phyloP scores from a whole-genome alignment of 2,329 filamentous ascomycete genomes.

The Shiraia sp. region DNA sequence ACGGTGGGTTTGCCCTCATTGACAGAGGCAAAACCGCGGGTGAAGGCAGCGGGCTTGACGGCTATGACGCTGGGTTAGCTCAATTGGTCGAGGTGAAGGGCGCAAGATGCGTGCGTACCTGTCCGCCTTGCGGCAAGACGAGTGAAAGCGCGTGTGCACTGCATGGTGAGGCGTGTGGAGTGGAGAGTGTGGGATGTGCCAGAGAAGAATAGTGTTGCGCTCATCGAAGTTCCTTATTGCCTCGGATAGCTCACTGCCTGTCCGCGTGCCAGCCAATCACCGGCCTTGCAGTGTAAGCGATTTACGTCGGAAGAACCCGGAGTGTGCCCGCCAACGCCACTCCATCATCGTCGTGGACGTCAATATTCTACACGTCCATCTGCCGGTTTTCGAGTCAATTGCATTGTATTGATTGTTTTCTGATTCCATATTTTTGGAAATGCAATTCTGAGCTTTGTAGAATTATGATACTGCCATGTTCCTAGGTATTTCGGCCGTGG shows the following conservation, averaged over 20 bases:
- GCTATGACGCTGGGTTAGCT: conserved; percentile 33
- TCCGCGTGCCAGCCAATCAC: conserved; percentile 7
- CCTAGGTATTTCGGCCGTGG: no score
- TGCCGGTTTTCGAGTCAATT: no score
- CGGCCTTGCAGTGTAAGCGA: conserved; percentile 7
- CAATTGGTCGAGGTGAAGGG: conserved; percentile 18
- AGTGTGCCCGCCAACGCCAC: conserved; percentile 7
- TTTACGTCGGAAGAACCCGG: conserved; percentile 10
- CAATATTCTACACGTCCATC: conserved; percentile 15
- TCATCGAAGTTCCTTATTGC: conserved; percentile 22
- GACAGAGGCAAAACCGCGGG: conserved; percentile 45
- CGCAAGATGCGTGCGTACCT: conserved; percentile 27
- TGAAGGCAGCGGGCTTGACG: conserved; percentile 42
- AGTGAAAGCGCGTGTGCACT: conserved; percentile 42
- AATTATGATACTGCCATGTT: no score
- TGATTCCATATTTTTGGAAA: no score
- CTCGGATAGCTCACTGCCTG: neutral
- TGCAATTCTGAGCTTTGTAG: no score
- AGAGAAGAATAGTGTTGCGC: conserved; percentile 22
- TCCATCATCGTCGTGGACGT: conserved; percentile 15
- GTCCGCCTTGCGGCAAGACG: conserved; percentile 44
- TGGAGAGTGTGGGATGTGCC: conserved; percentile 30
- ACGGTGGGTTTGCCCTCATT: conserved; percentile 50
- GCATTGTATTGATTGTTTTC: no score
- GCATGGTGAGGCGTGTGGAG: conserved; percentile 39